phyloP scores from a whole-genome alignment of 2,329 filamentous ascomycete species.

The Alternaria angustiovoidea region DNA sequence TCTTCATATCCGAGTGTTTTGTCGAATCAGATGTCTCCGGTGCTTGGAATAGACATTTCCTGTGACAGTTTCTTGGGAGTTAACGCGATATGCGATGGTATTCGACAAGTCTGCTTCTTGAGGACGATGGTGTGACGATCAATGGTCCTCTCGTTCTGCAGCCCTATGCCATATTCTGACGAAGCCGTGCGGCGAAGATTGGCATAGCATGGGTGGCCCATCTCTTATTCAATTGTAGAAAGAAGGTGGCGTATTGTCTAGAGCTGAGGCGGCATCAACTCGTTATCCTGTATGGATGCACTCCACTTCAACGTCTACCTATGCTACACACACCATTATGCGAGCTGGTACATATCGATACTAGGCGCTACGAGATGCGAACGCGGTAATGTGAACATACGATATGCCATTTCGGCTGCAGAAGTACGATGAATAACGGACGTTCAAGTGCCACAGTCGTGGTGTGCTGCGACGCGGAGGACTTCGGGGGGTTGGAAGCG shows the following conservation, averaged over 20 bases:
- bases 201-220: rapidly evolving
- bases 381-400: background rate
- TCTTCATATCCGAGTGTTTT: background rate
- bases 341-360: background rate
- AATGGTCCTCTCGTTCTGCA: background rate
- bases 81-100: background rate
- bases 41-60: background rate
- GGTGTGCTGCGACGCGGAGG: background rate
- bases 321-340: background rate
- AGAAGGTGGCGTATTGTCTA: background rate
- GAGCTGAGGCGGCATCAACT: background rate
- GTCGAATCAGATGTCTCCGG: background rate
- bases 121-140: background rate
- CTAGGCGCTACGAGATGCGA: rapidly evolving
- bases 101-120: background rate
- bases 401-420: background rate
- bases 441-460: background rate
- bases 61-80: background rate
- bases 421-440: background rate
- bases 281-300: background rate
- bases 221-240: background rate
- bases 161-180: too few species aligned
- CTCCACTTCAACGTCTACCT: background rate
- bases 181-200: background rate
- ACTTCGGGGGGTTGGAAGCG: background rate